phyloP scores from a whole-genome alignment of 2,329 filamentous ascomycete species.

The Claviceps humidiphila region DNA sequence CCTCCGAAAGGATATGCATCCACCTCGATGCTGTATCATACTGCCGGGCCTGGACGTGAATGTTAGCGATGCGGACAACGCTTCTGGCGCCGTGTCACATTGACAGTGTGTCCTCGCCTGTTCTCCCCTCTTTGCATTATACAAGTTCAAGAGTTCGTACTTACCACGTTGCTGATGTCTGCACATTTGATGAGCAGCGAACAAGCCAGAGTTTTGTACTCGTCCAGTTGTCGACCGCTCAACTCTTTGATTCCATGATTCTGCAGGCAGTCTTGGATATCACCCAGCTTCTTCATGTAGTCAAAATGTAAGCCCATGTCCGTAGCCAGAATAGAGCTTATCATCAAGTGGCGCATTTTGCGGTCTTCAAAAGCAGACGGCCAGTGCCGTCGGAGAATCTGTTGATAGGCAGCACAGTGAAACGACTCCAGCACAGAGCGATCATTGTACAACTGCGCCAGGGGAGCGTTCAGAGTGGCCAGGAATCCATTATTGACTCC shows the following conservation, averaged over 20 bases:
- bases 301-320: conserved; percentile 97
- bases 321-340: conserved; percentile 91
- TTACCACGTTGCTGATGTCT: conserved; percentile 94
- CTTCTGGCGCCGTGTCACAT: too few species aligned
- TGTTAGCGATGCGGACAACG: background rate
- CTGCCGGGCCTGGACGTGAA: conserved; percentile 55
- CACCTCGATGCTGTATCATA: conserved; percentile 74
- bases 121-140: background rate
- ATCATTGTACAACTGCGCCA: conserved; percentile 94
- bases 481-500: conserved; percentile 97
- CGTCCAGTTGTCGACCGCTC: conserved; percentile 62
- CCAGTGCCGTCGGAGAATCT: conserved; percentile 90
- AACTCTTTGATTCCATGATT: conserved; percentile 55
- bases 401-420: conserved; percentile 92
- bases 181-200: conserved; percentile 93
- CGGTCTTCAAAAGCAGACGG: conserved; percentile 65
- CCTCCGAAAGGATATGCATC: conserved; percentile 89
- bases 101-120: background rate
- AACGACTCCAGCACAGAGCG: conserved; percentile 94
- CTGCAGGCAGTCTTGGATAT: conserved; percentile 64
- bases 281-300: conserved; percentile 83
- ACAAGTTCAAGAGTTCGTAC: conserved; percentile 23
- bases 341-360: conserved; percentile 79
- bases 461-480: conserved; percentile 76
- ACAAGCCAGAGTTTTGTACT: conserved; percentile 70